Evolutionary conservation across 345 rosid species (phyloP).

Genomic region (Brassica incana): DNA sequence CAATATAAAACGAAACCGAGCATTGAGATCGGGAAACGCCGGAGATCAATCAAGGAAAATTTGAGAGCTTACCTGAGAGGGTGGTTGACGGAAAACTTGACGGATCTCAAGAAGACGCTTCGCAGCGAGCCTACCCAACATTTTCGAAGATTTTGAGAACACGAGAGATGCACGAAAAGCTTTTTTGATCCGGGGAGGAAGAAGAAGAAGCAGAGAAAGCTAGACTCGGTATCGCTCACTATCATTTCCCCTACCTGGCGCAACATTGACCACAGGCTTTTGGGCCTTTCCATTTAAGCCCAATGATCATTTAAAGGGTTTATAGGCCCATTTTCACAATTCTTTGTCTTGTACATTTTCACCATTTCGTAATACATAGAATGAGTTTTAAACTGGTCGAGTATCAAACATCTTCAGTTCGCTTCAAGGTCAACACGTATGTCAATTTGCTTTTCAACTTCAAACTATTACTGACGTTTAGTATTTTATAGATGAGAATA

Average conservation of each 20-base stretch:
- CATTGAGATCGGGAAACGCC: conserved; percentile 33
- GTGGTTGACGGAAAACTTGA: conserved; percentile 60
- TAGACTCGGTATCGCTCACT: background rate
- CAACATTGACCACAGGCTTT: background rate
- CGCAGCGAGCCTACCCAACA: conserved; percentile 79
- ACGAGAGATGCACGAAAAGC: background rate
- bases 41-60: background rate
- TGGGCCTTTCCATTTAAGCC: background rate
- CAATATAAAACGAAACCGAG: background rate
- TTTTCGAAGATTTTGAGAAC: conserved; percentile 22
- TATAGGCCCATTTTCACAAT: background rate
- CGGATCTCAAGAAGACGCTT: conserved; percentile 83
- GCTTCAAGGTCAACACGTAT: background rate
- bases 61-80: conserved; percentile 51
- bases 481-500: background rate
- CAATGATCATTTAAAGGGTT: background rate
- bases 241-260: background rate
- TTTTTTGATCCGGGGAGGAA: background rate
- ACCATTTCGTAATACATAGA: too few species aligned
- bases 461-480: background rate
- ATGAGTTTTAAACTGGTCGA: background rate
- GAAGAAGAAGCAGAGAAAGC: background rate
- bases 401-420: too few species aligned
- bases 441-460: background rate
- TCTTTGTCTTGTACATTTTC: background rate